Evolutionary conservation across 371 early-diverging fungal genomes (phyloP).

Genomic region (Lichtheimia corymbifera): DNA sequence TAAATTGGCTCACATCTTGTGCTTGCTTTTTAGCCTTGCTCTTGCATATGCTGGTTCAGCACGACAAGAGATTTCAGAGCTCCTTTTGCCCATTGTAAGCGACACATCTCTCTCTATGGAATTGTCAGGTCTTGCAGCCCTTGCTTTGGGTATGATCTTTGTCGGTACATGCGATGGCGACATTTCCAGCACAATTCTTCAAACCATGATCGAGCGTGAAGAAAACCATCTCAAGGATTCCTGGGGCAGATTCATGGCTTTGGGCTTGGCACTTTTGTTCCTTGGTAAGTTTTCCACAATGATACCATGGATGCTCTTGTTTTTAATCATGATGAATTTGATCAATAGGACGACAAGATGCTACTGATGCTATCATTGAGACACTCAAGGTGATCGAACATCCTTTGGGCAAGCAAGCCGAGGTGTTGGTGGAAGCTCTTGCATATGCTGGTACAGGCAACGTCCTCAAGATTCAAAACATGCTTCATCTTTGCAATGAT

Average conservation of each 20-base stretch:
- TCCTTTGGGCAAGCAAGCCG: constrained; percentile 87
- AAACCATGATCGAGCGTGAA: constrained; percentile 95
- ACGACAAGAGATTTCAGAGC: constrained; percentile 81
- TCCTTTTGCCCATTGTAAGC: constrained; percentile 82
- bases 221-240: constrained; percentile 81
- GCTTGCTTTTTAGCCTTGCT: constrained; percentile 72
- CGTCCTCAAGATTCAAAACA: constrained; percentile 93
- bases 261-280: constrained; percentile 89
- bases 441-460: constrained; percentile 96
- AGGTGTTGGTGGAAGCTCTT: constrained; percentile 85
- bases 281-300: constrained; percentile 44
- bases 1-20: neutral
- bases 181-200: constrained; percentile 87
- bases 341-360: constrained; percentile 79
- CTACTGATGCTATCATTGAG: constrained; percentile 88
- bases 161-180: constrained; percentile 94
- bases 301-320: neutral
- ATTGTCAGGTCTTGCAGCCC: constrained; percentile 85
- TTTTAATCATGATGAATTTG: neutral
- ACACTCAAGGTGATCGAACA: constrained; percentile 93
- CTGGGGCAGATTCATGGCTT: constrained; percentile 87
- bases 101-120: constrained; percentile 90
- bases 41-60: constrained; percentile 94
- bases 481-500: constrained; percentile 94
- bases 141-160: constrained; percentile 90